These are phyloP conservation scores for Isatis lusitanica DNA, from an alignment of 441 rosid genomes.

Conservation along the genomic window DNA sequence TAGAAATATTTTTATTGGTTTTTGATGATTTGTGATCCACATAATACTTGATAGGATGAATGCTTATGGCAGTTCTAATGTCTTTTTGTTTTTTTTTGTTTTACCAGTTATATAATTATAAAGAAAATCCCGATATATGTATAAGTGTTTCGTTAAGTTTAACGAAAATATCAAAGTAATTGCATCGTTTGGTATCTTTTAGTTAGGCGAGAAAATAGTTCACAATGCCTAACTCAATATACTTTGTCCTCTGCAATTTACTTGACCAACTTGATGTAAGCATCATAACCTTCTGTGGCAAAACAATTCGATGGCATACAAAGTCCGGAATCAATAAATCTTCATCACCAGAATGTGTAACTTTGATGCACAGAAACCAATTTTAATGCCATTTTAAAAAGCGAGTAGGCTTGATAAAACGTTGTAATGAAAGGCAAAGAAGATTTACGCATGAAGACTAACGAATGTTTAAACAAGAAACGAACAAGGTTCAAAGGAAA, in stretches of 20 bases:
- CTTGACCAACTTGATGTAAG: neutral
- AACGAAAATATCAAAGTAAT: neutral
- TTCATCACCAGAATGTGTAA: neutral
- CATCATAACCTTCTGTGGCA: too few species aligned
- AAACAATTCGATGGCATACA: neutral
- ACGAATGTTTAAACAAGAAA: neutral
- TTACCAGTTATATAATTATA: neutral
- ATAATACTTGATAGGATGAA: neutral
- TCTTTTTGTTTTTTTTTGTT: neutral
- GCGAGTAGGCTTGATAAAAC: conserved; percentile 38
- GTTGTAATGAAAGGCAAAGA: neutral
- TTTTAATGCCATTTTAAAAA: neutral
- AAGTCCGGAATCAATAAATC: neutral
- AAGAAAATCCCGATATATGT: too few species aligned
- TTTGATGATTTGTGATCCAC: neutral
- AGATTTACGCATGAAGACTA: neutral
- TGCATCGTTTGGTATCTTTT: neutral
- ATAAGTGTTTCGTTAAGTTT: neutral
- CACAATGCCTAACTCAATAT: neutral
- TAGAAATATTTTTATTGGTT: neutral
- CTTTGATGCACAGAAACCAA: neutral
- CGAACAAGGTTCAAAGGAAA: neutral
- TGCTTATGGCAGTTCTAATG: neutral
- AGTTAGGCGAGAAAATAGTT: neutral
- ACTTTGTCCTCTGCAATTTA: neutral